Conservation (phyloP, 305 asterid genomes). For the Fraxinus platypoda region DNA sequence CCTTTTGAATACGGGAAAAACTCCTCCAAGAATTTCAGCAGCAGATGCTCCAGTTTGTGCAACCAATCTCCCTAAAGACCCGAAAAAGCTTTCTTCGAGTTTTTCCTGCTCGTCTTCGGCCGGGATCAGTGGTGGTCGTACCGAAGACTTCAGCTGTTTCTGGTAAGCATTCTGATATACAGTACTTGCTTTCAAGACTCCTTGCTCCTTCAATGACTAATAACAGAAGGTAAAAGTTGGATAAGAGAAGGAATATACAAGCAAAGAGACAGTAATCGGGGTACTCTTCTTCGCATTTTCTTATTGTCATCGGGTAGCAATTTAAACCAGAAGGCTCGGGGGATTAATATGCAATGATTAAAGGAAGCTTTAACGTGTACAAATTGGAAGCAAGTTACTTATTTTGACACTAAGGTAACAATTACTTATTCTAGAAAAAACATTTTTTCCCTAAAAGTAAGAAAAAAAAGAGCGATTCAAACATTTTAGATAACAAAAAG, state of each 20-base stretch:
- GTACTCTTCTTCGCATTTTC: neutral
- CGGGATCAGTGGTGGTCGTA: conserved; percentile 70
- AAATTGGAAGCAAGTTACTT: neutral
- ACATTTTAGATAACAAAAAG: neutral
- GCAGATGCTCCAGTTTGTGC: conserved; percentile 66
- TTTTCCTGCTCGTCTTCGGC: conserved; percentile 70
- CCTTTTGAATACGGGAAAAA: conserved; percentile 64
- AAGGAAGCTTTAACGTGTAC: neutral
- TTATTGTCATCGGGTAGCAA: neutral
- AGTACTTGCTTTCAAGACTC: conserved; percentile 29
- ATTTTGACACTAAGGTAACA: neutral
- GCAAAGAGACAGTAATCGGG: neutral
- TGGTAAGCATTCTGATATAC: conserved; percentile 34
- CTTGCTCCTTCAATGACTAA: conserved; percentile 44
- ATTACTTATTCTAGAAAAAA: neutral
- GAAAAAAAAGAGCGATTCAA: neutral
- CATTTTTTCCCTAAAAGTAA: neutral
- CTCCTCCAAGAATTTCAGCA: conserved; percentile 63
- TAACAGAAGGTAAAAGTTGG: conserved; percentile 1
- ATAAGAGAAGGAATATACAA: neutral
- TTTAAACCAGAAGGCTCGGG: neutral
- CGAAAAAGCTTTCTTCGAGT: conserved; percentile 71
- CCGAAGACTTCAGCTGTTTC: conserved; percentile 54
- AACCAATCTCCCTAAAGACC: conserved; percentile 59
- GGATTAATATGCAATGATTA: neutral